Base-by-base conservation (phyloP, 768 basidiomycete species). In the Pleurotus sapidus region DNA sequence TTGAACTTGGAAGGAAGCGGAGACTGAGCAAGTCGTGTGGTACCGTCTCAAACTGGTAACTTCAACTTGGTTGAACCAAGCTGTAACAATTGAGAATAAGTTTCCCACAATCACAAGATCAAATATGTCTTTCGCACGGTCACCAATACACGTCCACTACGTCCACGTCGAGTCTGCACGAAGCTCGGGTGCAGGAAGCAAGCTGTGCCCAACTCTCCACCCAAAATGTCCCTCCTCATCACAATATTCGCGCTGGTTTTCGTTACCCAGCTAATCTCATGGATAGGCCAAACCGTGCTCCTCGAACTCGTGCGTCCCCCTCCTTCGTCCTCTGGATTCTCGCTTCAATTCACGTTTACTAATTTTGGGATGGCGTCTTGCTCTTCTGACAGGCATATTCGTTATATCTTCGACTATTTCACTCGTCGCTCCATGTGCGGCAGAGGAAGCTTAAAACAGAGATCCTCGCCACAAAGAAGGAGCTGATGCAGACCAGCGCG, bases 201-300 rank as follows among this genome's bases (percentile, higher is more conserved):
- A 17, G 9, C 20, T 17, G 42, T 23, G n/a, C 20, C n/a, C 42
- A n/a, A 62, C 45, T 57, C 57, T 56, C 39, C 37, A 2, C 8
- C 39, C 5, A 40, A 30, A 59, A 93, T 93, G 91, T 82, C 90
- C 60, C 83, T 95, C 57, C 84, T 94, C 42, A 64, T 94, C 56
- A 82, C 90, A 23, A 90, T 96, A 59, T 93, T 98, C 67, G 70
- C 80, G 15, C 80, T 95, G 54, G 91, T 92, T 30, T 86, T 96
- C 64, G 61, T 92, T 54, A 89, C 91, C 2, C 88, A 95, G 69
- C 77, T 93, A 64, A 81, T 96, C 59, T 83, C 87, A 49, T 95
- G 93, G 94, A 81, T 96, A 51, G 95, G 95, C 46, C 83, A 93
- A 68, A 81, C 88, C 17, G 92, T 93, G 20, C 78, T 98, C 18